Base-by-base conservation (phyloP, 2,329 filamentous ascomycete genomes). In the Stachybotrys elegans region DNA sequence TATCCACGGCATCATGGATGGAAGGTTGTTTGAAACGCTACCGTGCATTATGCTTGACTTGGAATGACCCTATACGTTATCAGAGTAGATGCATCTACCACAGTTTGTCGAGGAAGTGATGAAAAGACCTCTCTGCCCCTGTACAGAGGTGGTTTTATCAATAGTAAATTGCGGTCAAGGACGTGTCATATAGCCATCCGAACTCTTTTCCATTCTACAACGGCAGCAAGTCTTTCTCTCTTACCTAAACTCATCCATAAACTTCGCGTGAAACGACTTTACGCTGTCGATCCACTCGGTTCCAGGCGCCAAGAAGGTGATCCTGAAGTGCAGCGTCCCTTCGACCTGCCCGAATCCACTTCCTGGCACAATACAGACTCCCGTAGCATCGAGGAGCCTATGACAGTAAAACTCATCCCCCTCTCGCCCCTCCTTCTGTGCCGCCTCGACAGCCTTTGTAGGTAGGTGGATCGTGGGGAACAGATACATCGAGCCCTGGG, bases 401-500 rank as follows among this genome's bases (percentile, higher is more conserved):
- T 93, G 78, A 69, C 85, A 88, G 75, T 96, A 97, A 70, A 92
- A 95, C 67, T 95, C 91, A 58, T 96, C 92, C 2, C 90, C 71
- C 11, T 75, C 71, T 57, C 86, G 84, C 56, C 81, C 81, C 62
- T 88, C 86, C 48, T 83, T 69, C 57, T 73, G 65, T 21, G 92
- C 92, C 8, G 86, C 86, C 50, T 83, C 82, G 48, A 84, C 68
- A 25, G 90, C 91, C 68, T 87, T 88, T n/a, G 68, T 53, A 2
- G 91, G 79, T 17, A 96, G 72, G 22, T 73, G 80, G 68, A 97
- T 93, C 54, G 88, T 91, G 16, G 92, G 92, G 80, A 96, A 97
- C 57, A 97, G 84, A 72, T 97, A 97, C 92, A 97, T 97, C 61
- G 86, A 84, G 49, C 92, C 92, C 78, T 95, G 86, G 43, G 92